Conservation (phyloP, 2,329 filamentous ascomycete species). For the Malbranchea zuffiana region DNA sequence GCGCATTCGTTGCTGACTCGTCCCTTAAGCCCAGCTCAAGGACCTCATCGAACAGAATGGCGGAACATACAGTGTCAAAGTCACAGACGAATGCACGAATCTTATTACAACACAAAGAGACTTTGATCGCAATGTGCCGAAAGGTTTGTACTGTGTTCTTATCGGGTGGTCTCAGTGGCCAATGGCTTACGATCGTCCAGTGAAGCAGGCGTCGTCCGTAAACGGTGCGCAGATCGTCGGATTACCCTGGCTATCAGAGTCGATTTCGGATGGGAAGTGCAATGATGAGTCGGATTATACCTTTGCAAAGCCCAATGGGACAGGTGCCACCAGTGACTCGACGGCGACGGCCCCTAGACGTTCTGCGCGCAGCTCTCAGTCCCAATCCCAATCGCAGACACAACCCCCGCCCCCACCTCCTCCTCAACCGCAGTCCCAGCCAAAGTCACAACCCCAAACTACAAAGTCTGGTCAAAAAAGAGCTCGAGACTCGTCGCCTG, state of each 20-base stretch:
- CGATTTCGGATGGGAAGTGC: conserved; percentile 33
- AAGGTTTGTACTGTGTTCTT: conserved; percentile 22
- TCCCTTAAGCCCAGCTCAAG: conserved; percentile 22
- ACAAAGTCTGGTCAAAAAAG: conserved; percentile 24
- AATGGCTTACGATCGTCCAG: conserved; percentile 14
- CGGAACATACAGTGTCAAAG: conserved; percentile 23
- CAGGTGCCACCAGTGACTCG: conserved; percentile 7
- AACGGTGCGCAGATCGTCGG: conserved; percentile 43
- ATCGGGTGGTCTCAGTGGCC: background rate
- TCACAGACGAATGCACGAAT: conserved; percentile 29
- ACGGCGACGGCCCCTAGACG: conserved; percentile 11
- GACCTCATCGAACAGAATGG: conserved; percentile 25
- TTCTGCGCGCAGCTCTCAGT: conserved; percentile 8
- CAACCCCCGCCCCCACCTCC: conserved; percentile 5
- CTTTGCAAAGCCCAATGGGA: conserved; percentile 15
- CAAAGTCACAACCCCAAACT: conserved; percentile 23
- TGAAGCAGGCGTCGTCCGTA: conserved; percentile 34
- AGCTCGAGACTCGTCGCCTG: conserved; percentile 13
- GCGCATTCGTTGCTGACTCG: conserved; percentile 8
- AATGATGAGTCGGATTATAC: conserved; percentile 32
- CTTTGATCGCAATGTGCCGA: conserved; percentile 26
- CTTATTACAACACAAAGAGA: conserved; percentile 29
- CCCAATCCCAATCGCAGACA: conserved; percentile 5
- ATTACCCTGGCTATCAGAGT: conserved; percentile 54
- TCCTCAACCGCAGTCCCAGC: conserved; percentile 9